Evolutionary conservation across 306 rosid genomes (phyloP), one percentile per base, ranked within the genome.

Genomic region (Styphnolobium japonicum): DNA sequence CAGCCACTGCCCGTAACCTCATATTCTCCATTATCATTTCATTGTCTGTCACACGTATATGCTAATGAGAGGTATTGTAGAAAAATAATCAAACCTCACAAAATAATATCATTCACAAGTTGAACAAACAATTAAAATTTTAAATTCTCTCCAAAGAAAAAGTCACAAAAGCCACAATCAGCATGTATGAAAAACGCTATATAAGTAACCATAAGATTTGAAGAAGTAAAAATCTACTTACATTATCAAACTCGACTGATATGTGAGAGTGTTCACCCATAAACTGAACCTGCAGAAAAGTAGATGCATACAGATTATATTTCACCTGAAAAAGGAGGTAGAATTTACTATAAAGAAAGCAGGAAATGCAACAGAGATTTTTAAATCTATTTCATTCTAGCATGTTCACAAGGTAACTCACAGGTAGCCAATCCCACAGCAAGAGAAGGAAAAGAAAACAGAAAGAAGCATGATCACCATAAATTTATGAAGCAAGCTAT

Each of bases 261-360:
- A 88, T 83, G 81, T 88, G 92, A 87, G 94, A 91, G 87, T 87
- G 83, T 81, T 87, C 80, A 3, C 95, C 92, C 95, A 90, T 90
- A 73, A 85, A 88, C 92, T 91, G 85, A 77, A 88, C 92, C 92
- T 90, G 64, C 84, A 88, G 45, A 82, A 69, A 25, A 19, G 22
- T 23, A 15, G 34, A 31, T 31, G 27, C 42, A 48, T 16, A 63
- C 6, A 56, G n/a, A 27, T 15, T 23, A 66, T 18, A 31, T 31
- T 49, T 51, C 27, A 23, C 19, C 61, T 10, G 2, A 22, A 12
- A 45, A 11, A 29, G 42, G 16, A 63, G 37, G 34, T 21, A 11
- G 31, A 12, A 34, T 23, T 2, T 29, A 21, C 66, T 29, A 67
- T 43, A 3, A 27, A 27, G 48, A 46, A 70, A 61, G 9, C 51